Evolutionary conservation across 2,329 filamentous ascomycete genomes (phyloP).

Genomic region (Phoma sp.): DNA sequence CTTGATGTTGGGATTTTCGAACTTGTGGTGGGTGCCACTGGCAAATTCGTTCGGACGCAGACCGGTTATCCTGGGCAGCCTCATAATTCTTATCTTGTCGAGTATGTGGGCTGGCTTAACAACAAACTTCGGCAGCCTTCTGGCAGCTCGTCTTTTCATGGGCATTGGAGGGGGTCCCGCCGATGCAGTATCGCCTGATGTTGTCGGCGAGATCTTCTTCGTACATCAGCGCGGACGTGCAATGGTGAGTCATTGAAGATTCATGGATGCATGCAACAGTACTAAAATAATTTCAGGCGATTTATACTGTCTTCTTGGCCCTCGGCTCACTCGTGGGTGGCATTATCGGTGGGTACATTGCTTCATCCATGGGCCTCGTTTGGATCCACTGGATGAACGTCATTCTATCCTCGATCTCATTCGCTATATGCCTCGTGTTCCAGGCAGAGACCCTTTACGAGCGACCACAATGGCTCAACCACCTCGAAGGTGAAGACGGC

Average conservation of each 20-base stretch:
- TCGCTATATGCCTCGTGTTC: constrained; percentile 46
- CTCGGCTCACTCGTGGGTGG: constrained; percentile 50
- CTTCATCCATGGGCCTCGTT: constrained; percentile 39
- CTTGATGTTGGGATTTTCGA: constrained; percentile 49
- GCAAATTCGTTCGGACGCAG: constrained; percentile 52
- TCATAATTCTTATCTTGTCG: constrained; percentile 44
- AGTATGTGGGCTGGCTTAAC: constrained; percentile 54
- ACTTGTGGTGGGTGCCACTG: constrained; percentile 53
- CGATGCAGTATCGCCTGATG: constrained; percentile 51
- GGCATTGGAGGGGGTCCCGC: constrained; percentile 48
- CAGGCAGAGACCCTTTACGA: constrained; percentile 53
- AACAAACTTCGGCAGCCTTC: constrained; percentile 44
- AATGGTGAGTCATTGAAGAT: constrained; percentile 35
- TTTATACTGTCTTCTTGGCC: constrained; percentile 52
- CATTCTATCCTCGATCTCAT: constrained; percentile 41
- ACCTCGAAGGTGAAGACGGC: constrained; percentile 21
- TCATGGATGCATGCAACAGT: too few relatives aligned
- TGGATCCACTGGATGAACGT: constrained; percentile 55
- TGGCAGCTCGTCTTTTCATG: constrained; percentile 50
- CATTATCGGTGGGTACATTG: constrained; percentile 53
- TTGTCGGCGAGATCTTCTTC: constrained; percentile 54
- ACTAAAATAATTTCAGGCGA: constrained; percentile 35
- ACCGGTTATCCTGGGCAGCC: constrained; percentile 46
- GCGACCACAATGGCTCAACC: constrained; percentile 29
- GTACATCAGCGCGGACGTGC: constrained; percentile 52